Evolutionary conservation across 2,329 filamentous ascomycete genomes (phyloP).

Genomic region (Leptographium radiaticola): DNA sequence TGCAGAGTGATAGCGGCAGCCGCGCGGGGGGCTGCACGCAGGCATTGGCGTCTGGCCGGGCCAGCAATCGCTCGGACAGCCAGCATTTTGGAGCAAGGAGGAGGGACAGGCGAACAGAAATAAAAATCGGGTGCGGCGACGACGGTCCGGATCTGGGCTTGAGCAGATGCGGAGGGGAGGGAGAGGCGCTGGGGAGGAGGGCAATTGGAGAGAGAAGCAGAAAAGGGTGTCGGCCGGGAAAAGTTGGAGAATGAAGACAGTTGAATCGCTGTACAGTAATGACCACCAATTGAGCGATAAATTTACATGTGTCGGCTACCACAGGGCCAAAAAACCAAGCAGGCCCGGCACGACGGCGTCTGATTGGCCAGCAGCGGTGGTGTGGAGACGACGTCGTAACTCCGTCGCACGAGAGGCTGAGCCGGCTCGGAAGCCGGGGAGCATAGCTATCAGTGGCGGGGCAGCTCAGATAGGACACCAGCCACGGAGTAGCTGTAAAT

Average conservation of each 20-base stretch:
- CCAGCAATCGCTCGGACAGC: conserved; percentile 65
- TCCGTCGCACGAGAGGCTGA: conserved; percentile 11
- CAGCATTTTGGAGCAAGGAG: conserved; percentile 51
- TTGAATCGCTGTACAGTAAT: background rate
- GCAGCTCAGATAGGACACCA: no score
- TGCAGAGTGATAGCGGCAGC: conserved; percentile 36
- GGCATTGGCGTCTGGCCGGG: conserved; percentile 64
- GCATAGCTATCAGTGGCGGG: background rate
- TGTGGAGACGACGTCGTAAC: conserved; percentile 7
- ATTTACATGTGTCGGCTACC: conserved; percentile 10
- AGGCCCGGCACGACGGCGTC: background rate
- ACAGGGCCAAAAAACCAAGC: conserved; percentile 2
- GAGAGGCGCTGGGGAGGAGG: background rate
- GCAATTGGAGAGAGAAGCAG: background rate
- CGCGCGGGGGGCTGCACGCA: conserved; percentile 53
- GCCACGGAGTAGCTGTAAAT: no score
- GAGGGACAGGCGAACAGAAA: background rate
- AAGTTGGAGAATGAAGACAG: conserved; percentile 6
- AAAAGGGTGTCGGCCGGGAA: conserved; percentile 4
- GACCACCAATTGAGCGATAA: conserved; percentile 9
- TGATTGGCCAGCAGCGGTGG: conserved; percentile 3
- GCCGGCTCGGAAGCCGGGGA: conserved; percentile 5
- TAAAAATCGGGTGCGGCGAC: background rate
- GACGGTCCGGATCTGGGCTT: background rate
- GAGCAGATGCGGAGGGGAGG: background rate